Evolutionary conservation across 2,329 filamentous ascomycete genomes (phyloP).

Genomic region (Paracoccidioides brasiliensis): DNA sequence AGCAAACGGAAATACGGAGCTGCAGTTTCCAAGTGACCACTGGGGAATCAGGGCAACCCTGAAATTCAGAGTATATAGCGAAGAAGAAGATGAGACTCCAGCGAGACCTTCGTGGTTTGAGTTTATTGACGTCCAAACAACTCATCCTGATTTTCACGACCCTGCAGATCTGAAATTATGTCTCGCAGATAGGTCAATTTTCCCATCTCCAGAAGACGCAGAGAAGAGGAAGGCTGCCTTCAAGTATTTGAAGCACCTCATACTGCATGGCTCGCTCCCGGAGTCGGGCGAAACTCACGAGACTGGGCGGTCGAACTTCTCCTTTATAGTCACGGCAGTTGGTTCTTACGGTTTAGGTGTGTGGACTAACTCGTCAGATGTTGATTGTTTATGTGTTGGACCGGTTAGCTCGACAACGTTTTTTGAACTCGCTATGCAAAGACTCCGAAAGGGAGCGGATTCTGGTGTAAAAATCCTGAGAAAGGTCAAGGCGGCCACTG

Average conservation of each 20-base stretch:
- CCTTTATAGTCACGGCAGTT: slow-evolving; percentile 46
- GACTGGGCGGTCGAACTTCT: slow-evolving; percentile 12
- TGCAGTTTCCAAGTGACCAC: slow-evolving; percentile 22
- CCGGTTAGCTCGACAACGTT: slow-evolving; percentile 48
- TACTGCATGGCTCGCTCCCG: slow-evolving; percentile 24
- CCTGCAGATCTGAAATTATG: slow-evolving; percentile 24
- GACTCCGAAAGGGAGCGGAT: slow-evolving; percentile 37
- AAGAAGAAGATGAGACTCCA: background rate
- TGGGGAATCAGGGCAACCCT: slow-evolving; percentile 13
- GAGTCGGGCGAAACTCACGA: slow-evolving; percentile 14
- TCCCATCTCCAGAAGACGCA: slow-evolving; percentile 38
- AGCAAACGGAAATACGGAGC: slow-evolving; percentile 5
- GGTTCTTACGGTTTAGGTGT: slow-evolving; percentile 53
- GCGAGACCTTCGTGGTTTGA: background rate
- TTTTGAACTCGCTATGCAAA: slow-evolving; percentile 45
- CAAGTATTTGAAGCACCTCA: slow-evolving; percentile 30
- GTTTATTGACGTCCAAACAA: background rate
- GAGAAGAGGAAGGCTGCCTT: slow-evolving; percentile 34
- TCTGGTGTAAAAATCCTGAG: slow-evolving; percentile 41
- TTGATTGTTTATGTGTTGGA: slow-evolving; percentile 54
- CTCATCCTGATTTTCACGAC: background rate
- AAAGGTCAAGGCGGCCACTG: slow-evolving; percentile 45
- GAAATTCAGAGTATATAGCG: background rate
- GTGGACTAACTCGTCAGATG: slow-evolving; percentile 48
- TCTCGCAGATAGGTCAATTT: slow-evolving; percentile 27